phyloP scores from a whole-genome alignment of 108 stramenopile genomes.

The Asterionellopsis glacialis region DNA sequence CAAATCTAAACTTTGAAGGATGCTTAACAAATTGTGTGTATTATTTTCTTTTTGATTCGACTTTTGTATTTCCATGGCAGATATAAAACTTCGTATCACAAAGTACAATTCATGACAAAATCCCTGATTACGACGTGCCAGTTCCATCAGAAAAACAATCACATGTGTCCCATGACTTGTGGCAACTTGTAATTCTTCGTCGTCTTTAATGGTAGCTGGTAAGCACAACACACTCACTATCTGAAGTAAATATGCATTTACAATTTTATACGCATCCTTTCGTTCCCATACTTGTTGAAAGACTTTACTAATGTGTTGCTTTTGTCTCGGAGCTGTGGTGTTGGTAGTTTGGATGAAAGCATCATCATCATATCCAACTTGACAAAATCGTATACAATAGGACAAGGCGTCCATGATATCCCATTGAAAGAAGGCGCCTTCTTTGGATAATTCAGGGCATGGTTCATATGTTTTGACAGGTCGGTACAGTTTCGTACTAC shows the following conservation, averaged over 20 bases:
- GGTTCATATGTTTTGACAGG: not conserved
- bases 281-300: constrained; percentile 3
- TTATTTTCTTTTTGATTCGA: not conserved
- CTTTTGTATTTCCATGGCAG: constrained; percentile 28
- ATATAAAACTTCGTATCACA: constrained; percentile 38
- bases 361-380: constrained; percentile 29
- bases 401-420: constrained; percentile 26
- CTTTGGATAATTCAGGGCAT: not conserved
- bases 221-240: constrained; percentile 3
- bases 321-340: constrained; percentile 4
- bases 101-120: constrained; percentile 51
- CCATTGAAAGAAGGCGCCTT: constrained; percentile 24
- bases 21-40: not conserved
- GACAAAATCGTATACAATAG: constrained; percentile 24
- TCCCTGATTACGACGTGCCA: constrained; percentile 27
- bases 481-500: not conserved
- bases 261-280: constrained; percentile 5
- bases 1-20: not conserved
- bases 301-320: not conserved
- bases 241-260: constrained; percentile 3
- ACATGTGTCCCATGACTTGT: too few species aligned
- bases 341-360: not conserved
- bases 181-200: too few species aligned
- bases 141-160: too few species aligned
- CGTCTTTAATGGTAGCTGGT: constrained; percentile 2